Evolutionary conservation across 73 alveolate genomes (phyloP).

Genomic region (Paramecium sexaurelia): DNA sequence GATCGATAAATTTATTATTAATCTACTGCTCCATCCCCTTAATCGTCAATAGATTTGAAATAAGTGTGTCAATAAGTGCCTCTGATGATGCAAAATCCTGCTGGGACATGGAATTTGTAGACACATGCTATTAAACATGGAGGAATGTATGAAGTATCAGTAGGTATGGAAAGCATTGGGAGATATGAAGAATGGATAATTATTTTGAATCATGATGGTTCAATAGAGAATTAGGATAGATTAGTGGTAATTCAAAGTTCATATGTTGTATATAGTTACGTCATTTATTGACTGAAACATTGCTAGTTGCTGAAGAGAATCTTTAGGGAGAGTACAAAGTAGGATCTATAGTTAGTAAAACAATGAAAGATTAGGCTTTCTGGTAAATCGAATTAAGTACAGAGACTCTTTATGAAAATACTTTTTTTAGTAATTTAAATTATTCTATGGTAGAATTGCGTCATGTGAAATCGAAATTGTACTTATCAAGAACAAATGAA

Average conservation of each 20-base stretch:
- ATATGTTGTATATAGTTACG: background rate
- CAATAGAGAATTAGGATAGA: background rate
- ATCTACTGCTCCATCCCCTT: slow-evolving; percentile 8
- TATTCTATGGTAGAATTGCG: background rate
- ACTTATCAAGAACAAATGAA: background rate
- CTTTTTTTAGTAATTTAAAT: background rate
- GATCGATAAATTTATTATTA: background rate
- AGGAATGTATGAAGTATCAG: slow-evolving; percentile 27
- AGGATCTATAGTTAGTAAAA: background rate
- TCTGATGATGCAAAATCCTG: background rate
- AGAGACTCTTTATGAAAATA: slow-evolving; percentile 4
- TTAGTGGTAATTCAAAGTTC: background rate
- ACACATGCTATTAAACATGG: background rate
- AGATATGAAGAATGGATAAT: background rate
- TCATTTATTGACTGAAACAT: background rate
- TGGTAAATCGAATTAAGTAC: background rate
- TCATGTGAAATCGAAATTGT: background rate
- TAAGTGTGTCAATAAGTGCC: background rate
- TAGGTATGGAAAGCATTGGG: background rate
- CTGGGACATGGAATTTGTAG: background rate
- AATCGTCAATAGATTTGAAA: background rate
- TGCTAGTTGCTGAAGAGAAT: background rate
- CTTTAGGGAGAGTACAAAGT: background rate
- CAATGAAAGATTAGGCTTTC: background rate
- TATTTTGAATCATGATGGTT: background rate